Base-by-base conservation (phyloP, 108 stramenopile species). In the Stephanodiscus minutulus region DNA sequence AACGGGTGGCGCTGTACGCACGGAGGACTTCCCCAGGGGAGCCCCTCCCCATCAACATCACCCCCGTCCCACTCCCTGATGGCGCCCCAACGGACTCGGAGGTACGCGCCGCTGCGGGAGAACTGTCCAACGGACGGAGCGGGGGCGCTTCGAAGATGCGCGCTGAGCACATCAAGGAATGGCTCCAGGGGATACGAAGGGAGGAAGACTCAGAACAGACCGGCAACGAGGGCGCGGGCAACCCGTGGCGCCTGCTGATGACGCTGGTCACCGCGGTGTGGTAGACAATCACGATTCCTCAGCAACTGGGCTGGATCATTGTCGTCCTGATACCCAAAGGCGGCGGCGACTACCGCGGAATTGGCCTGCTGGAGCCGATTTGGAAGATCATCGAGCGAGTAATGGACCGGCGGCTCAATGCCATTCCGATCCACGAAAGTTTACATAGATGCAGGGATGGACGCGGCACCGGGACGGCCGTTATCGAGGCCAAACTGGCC, bases 311-410 rank as follows among this genome's bases (percentile, higher is more conserved):
- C 35, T 35, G 35, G 35, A 35, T 35, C n/a, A n/a, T n/a, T n/a
- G n/a, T n/a, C n/a, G n/a, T n/a, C n/a, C n/a, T n/a, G n/a, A n/a
- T n/a, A n/a, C n/a, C n/a, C n/a, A n/a, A n/a, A n/a, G n/a, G n/a
- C n/a, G n/a, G n/a, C n/a, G n/a, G n/a, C n/a, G n/a, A n/a, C n/a
- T n/a, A n/a, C n/a, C n/a, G n/a, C n/a, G n/a, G n/a, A n/a, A n/a
- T n/a, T n/a, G n/a, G n/a, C n/a, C n/a, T n/a, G n/a, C n/a, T n/a
- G n/a, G n/a, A n/a, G n/a, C n/a, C n/a, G n/a, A n/a, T n/a, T n/a
- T 73, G 72, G 64, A 73, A 73, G 35, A 12, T 73, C n/a, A 22
- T 47, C 46, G n/a, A 15, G 7, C 15, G 5, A n/a, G 64, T 73
- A 24, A 73, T 73, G 18, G 22, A 73, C 39, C 6, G 17, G n/a